Evolutionary conservation across 345 rosid species (phyloP), one percentile per base, ranked within the genome.

Genomic region (Litchi chinensis): DNA sequence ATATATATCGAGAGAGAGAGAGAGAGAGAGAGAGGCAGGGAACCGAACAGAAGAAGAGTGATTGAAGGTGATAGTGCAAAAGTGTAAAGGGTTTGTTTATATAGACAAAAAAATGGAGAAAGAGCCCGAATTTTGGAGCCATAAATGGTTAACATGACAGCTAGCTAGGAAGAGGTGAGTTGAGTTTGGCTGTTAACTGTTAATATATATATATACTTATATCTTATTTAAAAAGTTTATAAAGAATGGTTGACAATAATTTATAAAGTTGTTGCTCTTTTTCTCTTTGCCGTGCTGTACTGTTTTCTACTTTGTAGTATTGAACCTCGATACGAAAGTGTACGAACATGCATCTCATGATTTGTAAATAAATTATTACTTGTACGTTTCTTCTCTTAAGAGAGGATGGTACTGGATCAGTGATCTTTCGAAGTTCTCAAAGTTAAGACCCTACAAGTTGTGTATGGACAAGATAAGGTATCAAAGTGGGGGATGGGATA

Each of bases 391-490:
- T 65, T 3, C 28, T 48, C 32, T 9, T 6, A 65, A 76, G 48
- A 10, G 52, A 68, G 83, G 63, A 82, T 57, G 86, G 87, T 16
- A 81, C 72, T 77, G 66, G 82, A 79, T 73, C 71, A 52, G 73
- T 79, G 84, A 82, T 83, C 81, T 86, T 84, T 81, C 68, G 79
- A 81, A 84, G 73, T 75, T 78, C 81, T 79, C 82, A 69, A 84
- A 84, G 79, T 81, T 77, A 80, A 79, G 93, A 83, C 88, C 94
- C 97, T 90, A 90, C 93, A 78, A 86, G 83, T 83, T 87, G 90
- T 78, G 82, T 70, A 75, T 72, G 83, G 82, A 77, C 76, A 83
- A 88, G 90, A 93, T 89, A 87, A 88, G 92, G 89, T 86, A 74
- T 81, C 80, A 81, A 82, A 82, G 71, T 64, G 73, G 84, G 84